A percentile compares a stretch with the other conserved stretches of the same genome.
These are phyloP conservation scores for Dianthus caryophyllus DNA, from an alignment of 148 eudicot genomes.

Conservation along the genomic window DNA sequence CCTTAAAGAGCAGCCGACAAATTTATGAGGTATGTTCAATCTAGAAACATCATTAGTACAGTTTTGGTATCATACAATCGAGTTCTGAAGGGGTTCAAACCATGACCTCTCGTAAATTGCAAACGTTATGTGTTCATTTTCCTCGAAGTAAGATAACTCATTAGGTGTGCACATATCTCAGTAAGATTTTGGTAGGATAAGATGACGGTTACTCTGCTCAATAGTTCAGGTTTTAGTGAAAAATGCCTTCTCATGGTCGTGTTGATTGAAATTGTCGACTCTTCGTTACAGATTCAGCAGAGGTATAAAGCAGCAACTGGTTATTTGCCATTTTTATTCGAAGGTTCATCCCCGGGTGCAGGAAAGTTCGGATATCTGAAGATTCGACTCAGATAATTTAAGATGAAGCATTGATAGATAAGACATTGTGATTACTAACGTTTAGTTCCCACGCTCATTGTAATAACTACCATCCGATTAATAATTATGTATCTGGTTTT, in stretches of 20 bases:
- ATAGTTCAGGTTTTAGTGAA: too few species aligned
- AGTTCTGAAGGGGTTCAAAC: too few species aligned
- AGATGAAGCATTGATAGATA: conserved; percentile 8
- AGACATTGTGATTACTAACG: not conserved
- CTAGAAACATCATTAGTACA: not conserved
- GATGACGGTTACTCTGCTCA: not conserved
- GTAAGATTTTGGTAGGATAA: too few species aligned
- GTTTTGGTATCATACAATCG: not conserved
- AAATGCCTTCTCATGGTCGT: not conserved
- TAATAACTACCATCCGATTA: not conserved
- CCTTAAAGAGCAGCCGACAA: conserved; percentile 64
- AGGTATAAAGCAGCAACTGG: conserved; percentile 84
- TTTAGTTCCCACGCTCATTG: not conserved
- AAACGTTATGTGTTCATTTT: too few species aligned
- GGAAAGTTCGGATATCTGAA: conserved; percentile 86
- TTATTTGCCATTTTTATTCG: conserved; percentile 70
- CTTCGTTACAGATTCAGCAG: conserved; percentile 63
- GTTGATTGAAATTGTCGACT: conserved; percentile 8
- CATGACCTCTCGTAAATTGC: too few species aligned
- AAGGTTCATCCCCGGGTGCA: conserved; percentile 98
- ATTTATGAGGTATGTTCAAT: conserved; percentile 59
- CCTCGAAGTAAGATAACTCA: not conserved
- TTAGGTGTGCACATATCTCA: not conserved
- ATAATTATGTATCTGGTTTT: not conserved
- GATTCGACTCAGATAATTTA: conserved; percentile 44